phyloP scores from a whole-genome alignment of 768 basidiomycete genomes.

The Russula olivacea region DNA sequence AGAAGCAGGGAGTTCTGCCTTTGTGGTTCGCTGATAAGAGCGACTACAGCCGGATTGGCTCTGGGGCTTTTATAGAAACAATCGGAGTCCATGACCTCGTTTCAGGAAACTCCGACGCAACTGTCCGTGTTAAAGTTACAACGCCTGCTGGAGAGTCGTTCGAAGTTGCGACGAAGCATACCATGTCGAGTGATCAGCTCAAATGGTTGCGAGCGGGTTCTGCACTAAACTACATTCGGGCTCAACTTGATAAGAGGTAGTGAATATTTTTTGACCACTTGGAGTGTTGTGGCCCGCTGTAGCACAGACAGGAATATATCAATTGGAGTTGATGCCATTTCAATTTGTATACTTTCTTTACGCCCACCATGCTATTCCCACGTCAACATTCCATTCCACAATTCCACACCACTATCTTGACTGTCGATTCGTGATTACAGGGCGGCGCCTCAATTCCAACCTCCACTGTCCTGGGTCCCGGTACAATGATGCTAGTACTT shows the following conservation, averaged over 20 bases:
- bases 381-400: not conserved
- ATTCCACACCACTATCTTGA: not conserved
- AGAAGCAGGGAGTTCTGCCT: constrained; percentile 98
- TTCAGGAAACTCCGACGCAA: constrained; percentile 37
- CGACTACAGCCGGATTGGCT: constrained; percentile 79
- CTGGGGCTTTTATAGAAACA: constrained; percentile 81
- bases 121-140: constrained; percentile 55
- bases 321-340: not conserved
- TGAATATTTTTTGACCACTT: not conserved
- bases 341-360: not conserved
- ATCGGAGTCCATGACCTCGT: constrained; percentile 70
- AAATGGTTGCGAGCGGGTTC: constrained; percentile 87
- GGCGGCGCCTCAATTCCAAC: not conserved
- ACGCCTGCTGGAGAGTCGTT: constrained; percentile 56
- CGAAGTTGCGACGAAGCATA: constrained; percentile 73
- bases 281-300: not conserved
- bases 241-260: constrained; percentile 4
- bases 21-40: constrained; percentile 86
- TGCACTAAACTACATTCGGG: constrained; percentile 82
- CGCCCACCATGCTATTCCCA: not conserved
- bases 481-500: not conserved
- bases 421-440: not conserved
- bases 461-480: not conserved
- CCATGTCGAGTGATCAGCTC: constrained; percentile 85
- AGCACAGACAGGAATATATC: not conserved